phyloP scores from a whole-genome alignment of 768 basidiomycete genomes.

The Candolleomyces aberdarensis region DNA sequence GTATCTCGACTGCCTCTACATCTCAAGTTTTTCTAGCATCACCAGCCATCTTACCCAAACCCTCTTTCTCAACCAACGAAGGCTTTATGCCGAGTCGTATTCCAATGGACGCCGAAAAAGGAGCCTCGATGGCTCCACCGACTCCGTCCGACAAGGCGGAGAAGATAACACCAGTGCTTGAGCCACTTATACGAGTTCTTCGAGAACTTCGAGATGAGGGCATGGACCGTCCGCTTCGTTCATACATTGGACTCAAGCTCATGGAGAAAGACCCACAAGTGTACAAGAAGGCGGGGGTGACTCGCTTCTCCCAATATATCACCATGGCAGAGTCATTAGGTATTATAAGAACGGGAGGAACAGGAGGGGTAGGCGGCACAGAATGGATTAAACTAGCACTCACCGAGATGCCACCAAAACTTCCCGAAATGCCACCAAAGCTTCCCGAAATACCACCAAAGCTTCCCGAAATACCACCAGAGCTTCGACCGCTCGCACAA shows the following conservation, averaged over 20 bases:
- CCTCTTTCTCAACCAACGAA: no score
- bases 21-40: no score
- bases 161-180: background rate
- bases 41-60: no score
- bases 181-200: slow-evolving; percentile 8
- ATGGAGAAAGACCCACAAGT: slow-evolving; percentile 20
- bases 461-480: background rate
- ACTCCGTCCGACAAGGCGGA: background rate
- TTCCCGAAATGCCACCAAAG: background rate
- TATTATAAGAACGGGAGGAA: background rate
- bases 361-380: background rate
- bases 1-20: no score
- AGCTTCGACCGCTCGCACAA: slow-evolving; percentile 9
- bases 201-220: slow-evolving; percentile 23
- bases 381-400: background rate
- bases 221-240: slow-evolving; percentile 29
- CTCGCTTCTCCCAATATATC: slow-evolving; percentile 41
- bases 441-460: background rate
- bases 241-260: slow-evolving; percentile 31
- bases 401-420: background rate
- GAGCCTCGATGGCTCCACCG: no score
- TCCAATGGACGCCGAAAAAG: no score
- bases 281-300: slow-evolving; percentile 38
- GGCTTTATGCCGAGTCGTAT: no score
- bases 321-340: slow-evolving; percentile 33